These are phyloP conservation scores for Chloromonas sp. DNA, from an alignment of 163 green algal species.

Conservation along the genomic window DNA sequence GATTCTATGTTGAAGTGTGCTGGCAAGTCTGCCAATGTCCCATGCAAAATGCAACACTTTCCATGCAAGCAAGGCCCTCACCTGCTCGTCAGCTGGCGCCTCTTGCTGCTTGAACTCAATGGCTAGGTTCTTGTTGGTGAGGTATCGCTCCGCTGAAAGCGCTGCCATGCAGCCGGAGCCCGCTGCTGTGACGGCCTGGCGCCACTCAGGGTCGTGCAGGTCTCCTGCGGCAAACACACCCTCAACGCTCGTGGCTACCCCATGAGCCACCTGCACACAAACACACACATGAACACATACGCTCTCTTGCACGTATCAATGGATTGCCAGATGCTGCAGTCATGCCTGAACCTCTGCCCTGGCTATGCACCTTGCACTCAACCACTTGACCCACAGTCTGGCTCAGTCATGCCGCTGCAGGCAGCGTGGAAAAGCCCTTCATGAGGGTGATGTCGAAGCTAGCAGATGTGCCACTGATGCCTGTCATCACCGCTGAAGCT, in stretches of 20 bases:
- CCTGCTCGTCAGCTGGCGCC: neutral
- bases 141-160: constrained; percentile 87
- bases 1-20: no score
- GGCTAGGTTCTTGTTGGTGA: constrained; percentile 65
- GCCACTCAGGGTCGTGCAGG: constrained; percentile 85
- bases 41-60: no score
- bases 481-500: no score
- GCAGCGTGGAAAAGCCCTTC: no score
- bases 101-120: constrained; percentile 36
- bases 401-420: no score
- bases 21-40: no score
- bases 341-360: no score
- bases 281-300: neutral
- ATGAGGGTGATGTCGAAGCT: no score
- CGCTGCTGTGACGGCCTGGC: constrained; percentile 89
- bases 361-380: no score
- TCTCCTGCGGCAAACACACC: constrained; percentile 89
- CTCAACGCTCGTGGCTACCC: constrained; percentile 67
- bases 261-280: constrained; percentile 53
- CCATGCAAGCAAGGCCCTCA: neutral
- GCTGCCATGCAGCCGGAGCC: constrained; percentile 90
- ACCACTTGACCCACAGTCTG: no score
- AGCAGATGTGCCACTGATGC: no score
- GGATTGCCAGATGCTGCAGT: neutral
- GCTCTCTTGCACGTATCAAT: neutral